Evolutionary conservation across 2,329 filamentous ascomycete species (phyloP).

Genomic region (Thielaviopsis populi): DNA sequence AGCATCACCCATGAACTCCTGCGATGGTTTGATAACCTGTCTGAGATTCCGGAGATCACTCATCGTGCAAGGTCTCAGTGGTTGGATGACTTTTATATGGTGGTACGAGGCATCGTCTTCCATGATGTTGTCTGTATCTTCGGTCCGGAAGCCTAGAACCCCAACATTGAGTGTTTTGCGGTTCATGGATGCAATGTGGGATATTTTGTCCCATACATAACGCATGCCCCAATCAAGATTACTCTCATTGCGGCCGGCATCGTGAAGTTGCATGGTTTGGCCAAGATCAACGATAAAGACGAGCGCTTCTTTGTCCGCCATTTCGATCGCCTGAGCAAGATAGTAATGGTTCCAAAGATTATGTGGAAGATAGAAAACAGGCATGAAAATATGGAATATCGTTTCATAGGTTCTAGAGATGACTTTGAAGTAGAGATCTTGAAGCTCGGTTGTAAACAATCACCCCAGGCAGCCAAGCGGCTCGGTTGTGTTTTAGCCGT

Average conservation of each 20-base stretch:
- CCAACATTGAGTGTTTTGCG: conserved; percentile 55
- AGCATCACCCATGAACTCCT: conserved; percentile 59
- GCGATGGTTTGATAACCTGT: conserved; percentile 48
- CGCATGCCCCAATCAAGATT: conserved; percentile 81
- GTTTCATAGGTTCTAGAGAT: no score
- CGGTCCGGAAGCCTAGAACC: conserved; percentile 71
- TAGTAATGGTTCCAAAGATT: neutral
- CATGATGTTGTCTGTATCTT: conserved; percentile 57
- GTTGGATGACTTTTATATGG: conserved; percentile 69
- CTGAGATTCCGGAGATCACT: conserved; percentile 52
- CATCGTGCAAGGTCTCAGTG: conserved; percentile 45
- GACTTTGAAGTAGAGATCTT: neutral
- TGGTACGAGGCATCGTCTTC: conserved; percentile 58
- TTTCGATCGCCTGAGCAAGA: conserved; percentile 27
- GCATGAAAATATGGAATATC: no score
- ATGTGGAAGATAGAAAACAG: neutral
- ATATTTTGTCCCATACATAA: conserved; percentile 86
- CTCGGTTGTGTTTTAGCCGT: conserved; percentile 11
- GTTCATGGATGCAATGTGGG: conserved; percentile 51
- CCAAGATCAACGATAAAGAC: conserved; percentile 87
- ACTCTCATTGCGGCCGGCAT: conserved; percentile 55
- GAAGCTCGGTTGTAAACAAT: neutral
- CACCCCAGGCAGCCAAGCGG: conserved; percentile 9
- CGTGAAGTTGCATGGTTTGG: conserved; percentile 61
- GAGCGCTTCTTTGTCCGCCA: conserved; percentile 88